These are phyloP conservation scores for Lyophyllum atratum DNA, from an alignment of 768 basidiomycete genomes.

Conservation along the genomic window DNA sequence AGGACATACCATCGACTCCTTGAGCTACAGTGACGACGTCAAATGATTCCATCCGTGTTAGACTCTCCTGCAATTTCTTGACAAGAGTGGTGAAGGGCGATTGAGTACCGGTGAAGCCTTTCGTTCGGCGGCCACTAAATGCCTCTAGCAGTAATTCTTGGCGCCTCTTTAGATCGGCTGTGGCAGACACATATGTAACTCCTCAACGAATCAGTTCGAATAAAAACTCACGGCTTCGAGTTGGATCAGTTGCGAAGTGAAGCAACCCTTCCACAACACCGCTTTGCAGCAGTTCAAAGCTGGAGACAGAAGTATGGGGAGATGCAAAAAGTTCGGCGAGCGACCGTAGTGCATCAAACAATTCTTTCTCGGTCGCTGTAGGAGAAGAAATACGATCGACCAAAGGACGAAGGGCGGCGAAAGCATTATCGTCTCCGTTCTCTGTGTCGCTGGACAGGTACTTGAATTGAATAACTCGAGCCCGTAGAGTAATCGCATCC, in stretches of 20 bases:
- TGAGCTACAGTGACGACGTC: slow-evolving; percentile 91
- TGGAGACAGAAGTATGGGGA: slow-evolving; percentile 80
- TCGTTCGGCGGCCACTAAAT: slow-evolving; percentile 60
- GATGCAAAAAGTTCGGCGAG: slow-evolving; percentile 82
- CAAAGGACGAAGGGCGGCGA: slow-evolving; percentile 60
- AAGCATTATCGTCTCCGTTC: slow-evolving; percentile 59
- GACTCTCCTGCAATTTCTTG: slow-evolving; percentile 93
- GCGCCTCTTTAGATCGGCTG: slow-evolving; percentile 67
- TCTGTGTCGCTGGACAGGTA: slow-evolving; percentile 63
- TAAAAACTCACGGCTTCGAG: slow-evolving; percentile 52
- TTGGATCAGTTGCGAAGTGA: slow-evolving; percentile 73
- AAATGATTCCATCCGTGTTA: slow-evolving; percentile 94
- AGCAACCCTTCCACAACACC: slow-evolving; percentile 89
- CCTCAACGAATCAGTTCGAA: not conserved
- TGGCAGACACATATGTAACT: slow-evolving; percentile 4
- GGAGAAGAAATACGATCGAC: slow-evolving; percentile 63
- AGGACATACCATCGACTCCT: slow-evolving; percentile 70
- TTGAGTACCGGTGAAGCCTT: slow-evolving; percentile 43
- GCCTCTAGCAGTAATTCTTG: slow-evolving; percentile 81
- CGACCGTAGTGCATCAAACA: slow-evolving; percentile 63
- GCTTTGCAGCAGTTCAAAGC: slow-evolving; percentile 93
- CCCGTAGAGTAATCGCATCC: slow-evolving; percentile 91
- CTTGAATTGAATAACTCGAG: slow-evolving; percentile 86
- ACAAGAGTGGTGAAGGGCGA: slow-evolving; percentile 78
- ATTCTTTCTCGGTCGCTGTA: slow-evolving; percentile 61